These are phyloP conservation scores for Smittium culicis DNA, from an alignment of 371 early-diverging fungal genomes.

Conservation along the genomic window DNA sequence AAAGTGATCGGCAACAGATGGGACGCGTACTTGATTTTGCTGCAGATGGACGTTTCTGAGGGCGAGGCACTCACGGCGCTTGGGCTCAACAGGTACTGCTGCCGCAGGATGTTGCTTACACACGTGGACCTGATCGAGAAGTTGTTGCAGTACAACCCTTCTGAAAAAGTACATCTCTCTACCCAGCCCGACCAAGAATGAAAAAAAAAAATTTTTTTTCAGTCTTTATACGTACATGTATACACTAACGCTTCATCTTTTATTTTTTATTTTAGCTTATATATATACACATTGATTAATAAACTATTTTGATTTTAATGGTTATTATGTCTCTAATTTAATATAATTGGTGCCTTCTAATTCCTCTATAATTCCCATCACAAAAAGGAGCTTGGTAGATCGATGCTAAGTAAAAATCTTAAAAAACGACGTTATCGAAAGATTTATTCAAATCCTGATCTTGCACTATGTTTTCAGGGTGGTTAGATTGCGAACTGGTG, in stretches of 20 bases:
- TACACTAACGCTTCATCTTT: neutral
- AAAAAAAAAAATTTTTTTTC: too few relatives aligned
- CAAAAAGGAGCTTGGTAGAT: too few relatives aligned
- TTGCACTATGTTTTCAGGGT: too few relatives aligned
- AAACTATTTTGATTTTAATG: too few relatives aligned
- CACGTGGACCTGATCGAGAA: constrained; percentile 99
- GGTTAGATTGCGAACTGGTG: too few relatives aligned
- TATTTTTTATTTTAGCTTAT: neutral
- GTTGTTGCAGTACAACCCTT: constrained; percentile 86
- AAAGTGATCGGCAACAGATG: constrained; percentile 98
- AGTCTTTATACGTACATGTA: too few relatives aligned
- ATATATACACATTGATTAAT: too few relatives aligned
- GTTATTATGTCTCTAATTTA: too few relatives aligned
- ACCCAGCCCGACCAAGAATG: too few relatives aligned
- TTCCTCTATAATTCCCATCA: neutral
- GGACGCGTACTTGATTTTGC: constrained; percentile 78
- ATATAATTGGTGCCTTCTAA: neutral
- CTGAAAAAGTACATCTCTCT: constrained; percentile 23
- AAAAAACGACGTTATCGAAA: too few relatives aligned
- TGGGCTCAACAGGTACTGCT: constrained; percentile 96
- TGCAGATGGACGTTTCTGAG: constrained; percentile 62
- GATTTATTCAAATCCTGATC: too few relatives aligned
- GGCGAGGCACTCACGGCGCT: constrained; percentile 84
- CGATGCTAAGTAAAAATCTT: too few relatives aligned
- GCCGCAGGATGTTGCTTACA: constrained; percentile 97